Evolutionary conservation across 306 rosid genomes (phyloP).

Genomic region (Clitoria ternatea): DNA sequence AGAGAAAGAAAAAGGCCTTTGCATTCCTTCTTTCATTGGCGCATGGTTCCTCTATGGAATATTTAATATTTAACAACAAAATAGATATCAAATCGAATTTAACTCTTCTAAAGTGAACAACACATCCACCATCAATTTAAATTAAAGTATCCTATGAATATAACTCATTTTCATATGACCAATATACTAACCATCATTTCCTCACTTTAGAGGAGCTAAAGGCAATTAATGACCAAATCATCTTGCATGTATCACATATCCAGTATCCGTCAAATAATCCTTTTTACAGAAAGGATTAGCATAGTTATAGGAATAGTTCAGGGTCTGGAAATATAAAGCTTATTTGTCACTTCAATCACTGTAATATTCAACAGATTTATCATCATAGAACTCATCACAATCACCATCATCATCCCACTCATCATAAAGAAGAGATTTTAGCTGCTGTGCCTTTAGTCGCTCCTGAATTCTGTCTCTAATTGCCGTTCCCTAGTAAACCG

Average conservation of each 20-base stretch:
- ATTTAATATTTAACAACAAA: background rate
- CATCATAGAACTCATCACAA: slow-evolving; percentile 24
- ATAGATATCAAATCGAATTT: background rate
- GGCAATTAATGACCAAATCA: slow-evolving; percentile 5
- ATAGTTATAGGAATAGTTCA: background rate
- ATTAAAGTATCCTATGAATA: no score
- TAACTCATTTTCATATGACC: no score
- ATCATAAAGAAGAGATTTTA: slow-evolving; percentile 41
- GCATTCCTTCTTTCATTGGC: no score
- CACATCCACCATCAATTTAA: no score
- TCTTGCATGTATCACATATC: slow-evolving; percentile 8
- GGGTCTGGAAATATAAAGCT: slow-evolving; percentile 14
- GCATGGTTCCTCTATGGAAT: no score
- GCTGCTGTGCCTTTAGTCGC: slow-evolving; percentile 52
- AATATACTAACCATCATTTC: no score
- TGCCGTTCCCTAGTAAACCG: slow-evolving; percentile 69
- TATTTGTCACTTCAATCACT: slow-evolving; percentile 35
- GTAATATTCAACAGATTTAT: slow-evolving; percentile 32
- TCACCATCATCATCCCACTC: slow-evolving; percentile 43
- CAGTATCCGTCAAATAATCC: background rate
- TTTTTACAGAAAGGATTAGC: slow-evolving; percentile 16
- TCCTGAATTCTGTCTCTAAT: slow-evolving; percentile 89
- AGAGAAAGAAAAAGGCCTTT: background rate
- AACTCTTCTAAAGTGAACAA: no score
- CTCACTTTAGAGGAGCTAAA: slow-evolving; percentile 21